Conservation (phyloP, 1,139 yeast genomes). For the Zygosaccharomyces pseudobailii region DNA sequence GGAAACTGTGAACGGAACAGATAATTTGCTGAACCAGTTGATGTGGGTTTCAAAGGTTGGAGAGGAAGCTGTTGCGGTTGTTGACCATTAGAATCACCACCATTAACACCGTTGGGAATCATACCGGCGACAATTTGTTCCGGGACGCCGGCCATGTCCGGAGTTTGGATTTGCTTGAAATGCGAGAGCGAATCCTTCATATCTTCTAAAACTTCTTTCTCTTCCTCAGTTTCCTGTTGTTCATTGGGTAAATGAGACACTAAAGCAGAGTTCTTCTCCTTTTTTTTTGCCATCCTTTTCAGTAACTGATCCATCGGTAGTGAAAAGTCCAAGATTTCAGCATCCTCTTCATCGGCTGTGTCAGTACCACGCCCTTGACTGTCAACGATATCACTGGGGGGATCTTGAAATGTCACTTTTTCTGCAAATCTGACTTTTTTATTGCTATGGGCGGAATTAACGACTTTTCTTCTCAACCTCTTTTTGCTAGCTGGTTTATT, state of each 20-base stretch:
- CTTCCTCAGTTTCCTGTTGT: slow-evolving; percentile 35
- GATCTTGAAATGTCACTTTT: slow-evolving; percentile 41
- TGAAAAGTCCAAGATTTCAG: slow-evolving; percentile 46
- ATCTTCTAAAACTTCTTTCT: slow-evolving; percentile 55
- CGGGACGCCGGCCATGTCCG: slow-evolving; percentile 61
- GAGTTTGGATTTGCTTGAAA: slow-evolving; percentile 56
- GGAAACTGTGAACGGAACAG: slow-evolving; percentile 14
- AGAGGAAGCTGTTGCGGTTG: slow-evolving; percentile 15
- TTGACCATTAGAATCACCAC: slow-evolving; percentile 6
- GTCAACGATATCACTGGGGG: slow-evolving; percentile 12
- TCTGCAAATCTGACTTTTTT: slow-evolving; percentile 72
- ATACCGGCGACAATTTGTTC: slow-evolving; percentile 41
- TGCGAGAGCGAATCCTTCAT: slow-evolving; percentile 65
- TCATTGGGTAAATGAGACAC: slow-evolving; percentile 29
- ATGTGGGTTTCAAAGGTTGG: slow-evolving; percentile 45
- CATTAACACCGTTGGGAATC: slow-evolving; percentile 18
- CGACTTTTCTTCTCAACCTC: slow-evolving; percentile 33
- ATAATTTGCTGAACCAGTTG: slow-evolving; percentile 49
- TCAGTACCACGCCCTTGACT: slow-evolving; percentile 4
- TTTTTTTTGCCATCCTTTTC: slow-evolving; percentile 39
- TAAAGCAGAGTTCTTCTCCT: slow-evolving; percentile 26
- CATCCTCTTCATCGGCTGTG: slow-evolving; percentile 7
- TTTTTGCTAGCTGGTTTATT: slow-evolving; percentile 39
- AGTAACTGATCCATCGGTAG: slow-evolving; percentile 72
- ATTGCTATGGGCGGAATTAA: slow-evolving; percentile 34